Evolutionary conservation across 192 early-diverging fungal genomes (phyloP).

Genomic region (Umbelopsis sp.): DNA sequence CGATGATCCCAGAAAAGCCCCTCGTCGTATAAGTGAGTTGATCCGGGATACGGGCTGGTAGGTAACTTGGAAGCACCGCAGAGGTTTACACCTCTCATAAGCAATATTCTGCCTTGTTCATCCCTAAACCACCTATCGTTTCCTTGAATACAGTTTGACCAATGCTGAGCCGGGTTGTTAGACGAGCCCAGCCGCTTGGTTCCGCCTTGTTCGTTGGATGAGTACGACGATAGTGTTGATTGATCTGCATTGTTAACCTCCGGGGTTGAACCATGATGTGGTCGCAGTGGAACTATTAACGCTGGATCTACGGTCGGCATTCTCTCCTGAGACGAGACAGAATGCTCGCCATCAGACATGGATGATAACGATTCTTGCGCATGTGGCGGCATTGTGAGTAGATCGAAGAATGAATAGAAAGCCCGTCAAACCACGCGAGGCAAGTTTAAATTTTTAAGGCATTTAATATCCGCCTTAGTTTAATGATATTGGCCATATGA

Average conservation of each 20-base stretch:
- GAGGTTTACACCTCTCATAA: slow-evolving; percentile 79
- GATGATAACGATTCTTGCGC: not conserved
- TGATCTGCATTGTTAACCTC: slow-evolving; percentile 4
- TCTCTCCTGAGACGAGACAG: slow-evolving; percentile 8
- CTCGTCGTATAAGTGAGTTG: slow-evolving; percentile 60
- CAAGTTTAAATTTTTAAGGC: no score
- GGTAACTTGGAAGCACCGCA: slow-evolving; percentile 81
- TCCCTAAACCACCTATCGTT: slow-evolving; percentile 50
- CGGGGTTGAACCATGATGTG: not conserved
- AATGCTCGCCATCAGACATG: not conserved
- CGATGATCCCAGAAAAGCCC: slow-evolving; percentile 68
- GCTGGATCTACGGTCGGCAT: slow-evolving; percentile 8
- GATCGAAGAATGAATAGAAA: not conserved
- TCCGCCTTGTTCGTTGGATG: not conserved
- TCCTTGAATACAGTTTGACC: slow-evolving; percentile 13
- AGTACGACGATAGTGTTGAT: slow-evolving; percentile 4
- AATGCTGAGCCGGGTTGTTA: slow-evolving; percentile 24
- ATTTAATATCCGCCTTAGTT: not conserved
- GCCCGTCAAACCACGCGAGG: not conserved
- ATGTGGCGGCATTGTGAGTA: not conserved
- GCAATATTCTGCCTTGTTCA: slow-evolving; percentile 54
- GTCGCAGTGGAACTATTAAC: not conserved
- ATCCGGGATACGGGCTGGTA: slow-evolving; percentile 61
- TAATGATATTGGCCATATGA: not conserved
- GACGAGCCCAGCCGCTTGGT: not conserved